A percentile compares a stretch with the other conserved stretches of the same genome.
Evolutionary conservation across 345 rosid species (phyloP).

Genomic region (Geranium brycei): DNA sequence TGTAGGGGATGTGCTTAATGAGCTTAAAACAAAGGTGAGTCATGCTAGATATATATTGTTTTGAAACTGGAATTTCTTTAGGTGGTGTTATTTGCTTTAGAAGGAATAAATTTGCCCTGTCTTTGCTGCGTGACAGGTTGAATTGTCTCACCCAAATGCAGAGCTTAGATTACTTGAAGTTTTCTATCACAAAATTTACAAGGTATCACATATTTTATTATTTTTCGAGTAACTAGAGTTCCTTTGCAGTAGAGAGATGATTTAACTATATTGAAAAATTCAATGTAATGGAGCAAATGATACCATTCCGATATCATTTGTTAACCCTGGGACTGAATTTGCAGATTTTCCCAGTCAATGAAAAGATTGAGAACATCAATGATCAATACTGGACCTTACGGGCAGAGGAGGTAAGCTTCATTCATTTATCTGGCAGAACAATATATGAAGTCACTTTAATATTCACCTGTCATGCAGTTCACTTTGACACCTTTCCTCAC

Average conservation of each 20-base stretch:
- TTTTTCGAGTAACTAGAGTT: neutral
- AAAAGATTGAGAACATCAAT: slow-evolving; percentile 65
- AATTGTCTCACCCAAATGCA: slow-evolving; percentile 47
- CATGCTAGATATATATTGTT: neutral
- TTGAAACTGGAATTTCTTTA: neutral
- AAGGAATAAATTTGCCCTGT: neutral
- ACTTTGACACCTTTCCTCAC: neutral
- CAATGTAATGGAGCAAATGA: neutral
- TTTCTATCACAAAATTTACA: slow-evolving; percentile 63
- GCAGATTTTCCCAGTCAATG: slow-evolving; percentile 58
- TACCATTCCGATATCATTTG: neutral
- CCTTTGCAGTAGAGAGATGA: neutral
- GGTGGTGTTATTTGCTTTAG: neutral
- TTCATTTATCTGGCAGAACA: neutral
- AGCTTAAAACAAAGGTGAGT: slow-evolving; percentile 50
- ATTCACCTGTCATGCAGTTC: neutral
- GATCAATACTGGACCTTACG: slow-evolving; percentile 75
- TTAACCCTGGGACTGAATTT: slow-evolving; percentile 1
- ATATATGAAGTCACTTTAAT: neutral
- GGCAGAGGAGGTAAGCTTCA: slow-evolving; percentile 50
- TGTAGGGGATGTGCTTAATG: slow-evolving; percentile 57
- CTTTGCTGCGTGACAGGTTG: slow-evolving; percentile 32
- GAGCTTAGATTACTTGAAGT: slow-evolving; percentile 64
- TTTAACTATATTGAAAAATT: neutral
- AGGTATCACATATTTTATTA: slow-evolving; percentile 22